Evolutionary conservation across 305 asterid species (phyloP).

Genomic region (Petunia hybrid): DNA sequence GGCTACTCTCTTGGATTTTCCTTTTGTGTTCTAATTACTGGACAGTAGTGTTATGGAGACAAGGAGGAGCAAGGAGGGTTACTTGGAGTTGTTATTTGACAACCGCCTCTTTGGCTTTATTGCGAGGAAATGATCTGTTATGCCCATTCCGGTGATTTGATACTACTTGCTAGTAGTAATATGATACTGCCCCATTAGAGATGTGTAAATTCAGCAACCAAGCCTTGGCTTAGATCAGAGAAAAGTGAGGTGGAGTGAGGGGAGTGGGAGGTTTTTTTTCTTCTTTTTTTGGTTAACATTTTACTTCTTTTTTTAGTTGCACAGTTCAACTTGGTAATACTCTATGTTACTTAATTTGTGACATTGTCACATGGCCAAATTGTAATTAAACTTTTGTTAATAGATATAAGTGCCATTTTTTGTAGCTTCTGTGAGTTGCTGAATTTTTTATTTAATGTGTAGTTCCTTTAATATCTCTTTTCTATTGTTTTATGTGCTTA

Average conservation of each 20-base stretch:
- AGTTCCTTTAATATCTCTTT: neutral
- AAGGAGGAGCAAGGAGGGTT: slow-evolving; percentile 23
- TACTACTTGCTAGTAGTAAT: slow-evolving; percentile 15
- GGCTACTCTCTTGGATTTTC: slow-evolving; percentile 29
- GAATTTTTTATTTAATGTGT: neutral
- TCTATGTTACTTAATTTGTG: neutral
- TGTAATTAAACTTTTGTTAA: slow-evolving; percentile 38
- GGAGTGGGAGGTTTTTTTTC: neutral
- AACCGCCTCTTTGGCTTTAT: slow-evolving; percentile 24
- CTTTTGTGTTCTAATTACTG: slow-evolving; percentile 26
- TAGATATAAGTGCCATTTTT: slow-evolving; percentile 31
- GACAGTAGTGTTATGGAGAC: slow-evolving; percentile 26
- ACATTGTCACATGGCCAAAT: slow-evolving; percentile 16
- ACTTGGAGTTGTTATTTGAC: slow-evolving; percentile 14
- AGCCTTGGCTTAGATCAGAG: slow-evolving; percentile 5
- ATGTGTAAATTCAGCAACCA: slow-evolving; percentile 32
- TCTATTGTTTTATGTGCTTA: neutral
- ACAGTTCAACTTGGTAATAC: neutral
- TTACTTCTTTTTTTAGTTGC: neutral
- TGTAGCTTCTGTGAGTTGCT: neutral
- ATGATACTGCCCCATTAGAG: neutral
- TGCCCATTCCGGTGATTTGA: neutral
- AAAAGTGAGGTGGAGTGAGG: neutral
- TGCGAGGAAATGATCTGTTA: no score
- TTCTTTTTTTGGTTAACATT: slow-evolving; percentile 6